phyloP scores from a whole-genome alignment of 2,329 filamentous ascomycete genomes.

The Samsoniella hepiali region DNA sequence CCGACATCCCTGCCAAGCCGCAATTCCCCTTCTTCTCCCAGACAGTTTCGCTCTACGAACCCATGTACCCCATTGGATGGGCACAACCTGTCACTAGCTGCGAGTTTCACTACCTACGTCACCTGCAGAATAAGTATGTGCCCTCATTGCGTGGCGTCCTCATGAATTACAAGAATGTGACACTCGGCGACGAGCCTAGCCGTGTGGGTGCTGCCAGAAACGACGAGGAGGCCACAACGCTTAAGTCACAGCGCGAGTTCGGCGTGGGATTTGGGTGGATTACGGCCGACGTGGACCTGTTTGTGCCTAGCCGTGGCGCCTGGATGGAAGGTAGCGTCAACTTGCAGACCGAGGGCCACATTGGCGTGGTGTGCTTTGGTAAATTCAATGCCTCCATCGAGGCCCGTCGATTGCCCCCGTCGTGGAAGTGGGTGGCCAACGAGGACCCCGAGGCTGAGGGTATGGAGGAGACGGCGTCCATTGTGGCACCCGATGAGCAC shows the following conservation, averaged over 20 bases:
- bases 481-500: slow-evolving; percentile 45
- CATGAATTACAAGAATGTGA: slow-evolving; percentile 67
- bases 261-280: slow-evolving; percentile 85
- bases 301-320: slow-evolving; percentile 69
- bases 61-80: slow-evolving; percentile 69
- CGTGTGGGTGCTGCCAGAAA: slow-evolving; percentile 45
- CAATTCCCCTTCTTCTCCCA: slow-evolving; percentile 73
- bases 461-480: slow-evolving; percentile 42
- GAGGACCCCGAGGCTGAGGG: slow-evolving; percentile 37
- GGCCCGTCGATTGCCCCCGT: slow-evolving; percentile 66
- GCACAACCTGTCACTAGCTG: slow-evolving; percentile 66
- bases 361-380: slow-evolving; percentile 86
- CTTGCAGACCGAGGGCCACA: slow-evolving; percentile 81
- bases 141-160: slow-evolving; percentile 70
- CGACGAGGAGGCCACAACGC: slow-evolving; percentile 45
- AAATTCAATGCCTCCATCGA: slow-evolving; percentile 90
- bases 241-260: slow-evolving; percentile 70
- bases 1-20: slow-evolving; percentile 38
- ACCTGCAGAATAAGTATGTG: slow-evolving; percentile 74
- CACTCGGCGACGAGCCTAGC: slow-evolving; percentile 59
- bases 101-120: slow-evolving; percentile 70
- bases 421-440: slow-evolving; percentile 76
- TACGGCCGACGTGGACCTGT: slow-evolving; percentile 81
- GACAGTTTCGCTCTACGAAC: slow-evolving; percentile 76
- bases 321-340: slow-evolving; percentile 79